Base-by-base conservation (phyloP, 108 stramenopile genomes). In the Conticribra weissflogii region DNA sequence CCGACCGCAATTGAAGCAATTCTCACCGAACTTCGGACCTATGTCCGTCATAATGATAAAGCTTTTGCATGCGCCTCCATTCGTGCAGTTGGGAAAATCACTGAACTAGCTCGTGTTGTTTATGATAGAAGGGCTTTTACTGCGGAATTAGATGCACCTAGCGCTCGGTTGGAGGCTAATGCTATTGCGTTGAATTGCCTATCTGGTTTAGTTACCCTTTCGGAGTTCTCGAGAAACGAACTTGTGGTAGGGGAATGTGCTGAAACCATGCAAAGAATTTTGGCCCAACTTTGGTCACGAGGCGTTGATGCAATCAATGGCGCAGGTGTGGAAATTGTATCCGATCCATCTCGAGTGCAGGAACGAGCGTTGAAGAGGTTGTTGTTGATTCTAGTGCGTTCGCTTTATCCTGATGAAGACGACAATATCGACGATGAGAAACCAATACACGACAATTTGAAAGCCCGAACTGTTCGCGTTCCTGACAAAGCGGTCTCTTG, bases 221-320 rank as follows among this genome's bases (percentile, higher is more conserved):
- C 97, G 14, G 84, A 88, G 59, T 82, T 79, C 33, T 81, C 86
- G 25, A 72, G 83, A 57, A 79, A 94, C 57, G 71, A 49, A n/a
- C 41, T 58, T 24, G 92, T 98, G n/a, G 91, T 96, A 19, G 96
- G 96, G 17, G 92, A 97, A 76, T 90, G 95, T 28, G 88, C 97
- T 8, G 71, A 86, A 49, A 93, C 86, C 2, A 92, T 96, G 79
- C 91, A 96, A 33, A 78, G 80, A 45, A 88, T 99, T 33, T 68
- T 98, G 47, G 82, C 96, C 63, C 90, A 91, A 68, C 78, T 90
- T 18, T 66, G 65, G 48, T 74, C 83, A 32, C 12, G 36, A 5
- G 12, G 12, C 12, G 36, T 5, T 5, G 5, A 12, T 41, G 36
- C 12, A 9, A 41, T 5, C 36, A 55, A 29, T 15, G 25, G 19